A percentile compares a stretch with the other conserved stretches of the same genome.
These are phyloP conservation scores for Aspergillus udagawae DNA, from an alignment of 2,329 filamentous ascomycete species.

Conservation along the genomic window DNA sequence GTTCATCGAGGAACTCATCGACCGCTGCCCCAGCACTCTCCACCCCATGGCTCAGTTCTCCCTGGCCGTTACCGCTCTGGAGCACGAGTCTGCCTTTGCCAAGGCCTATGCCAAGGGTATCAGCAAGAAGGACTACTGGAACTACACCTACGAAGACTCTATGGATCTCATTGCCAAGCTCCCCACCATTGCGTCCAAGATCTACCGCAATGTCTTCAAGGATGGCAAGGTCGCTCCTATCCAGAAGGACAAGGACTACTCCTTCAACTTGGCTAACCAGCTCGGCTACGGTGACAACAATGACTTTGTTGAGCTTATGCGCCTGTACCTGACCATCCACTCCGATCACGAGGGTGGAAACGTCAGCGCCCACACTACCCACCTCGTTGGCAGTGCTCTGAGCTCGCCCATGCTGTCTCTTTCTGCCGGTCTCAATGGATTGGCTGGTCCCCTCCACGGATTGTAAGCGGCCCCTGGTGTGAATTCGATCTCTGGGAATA, in stretches of 20 bases:
- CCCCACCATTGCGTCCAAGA: slow-evolving; percentile 93
- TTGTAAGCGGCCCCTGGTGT: slow-evolving; percentile 46
- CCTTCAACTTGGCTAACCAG: slow-evolving; percentile 99
- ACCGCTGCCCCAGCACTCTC: slow-evolving; percentile 97
- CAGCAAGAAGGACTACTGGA: slow-evolving; percentile 99
- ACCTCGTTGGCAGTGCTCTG: slow-evolving; percentile 93
- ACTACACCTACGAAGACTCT: slow-evolving; percentile 98
- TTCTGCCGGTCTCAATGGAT: slow-evolving; percentile 93
- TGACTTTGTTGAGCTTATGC: slow-evolving; percentile 97
- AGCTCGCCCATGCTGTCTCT: slow-evolving; percentile 97
- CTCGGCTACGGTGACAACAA: slow-evolving; percentile 92
- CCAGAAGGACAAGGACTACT: slow-evolving; percentile 99
- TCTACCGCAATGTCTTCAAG: slow-evolving; percentile 99
- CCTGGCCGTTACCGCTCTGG: slow-evolving; percentile 92
- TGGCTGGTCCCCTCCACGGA: slow-evolving; percentile 96
- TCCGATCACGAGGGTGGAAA: slow-evolving; percentile 99
- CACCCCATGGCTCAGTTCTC: slow-evolving; percentile 99
- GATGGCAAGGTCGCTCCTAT: slow-evolving; percentile 94
- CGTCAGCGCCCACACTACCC: slow-evolving; percentile 96
- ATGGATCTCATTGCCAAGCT: slow-evolving; percentile 99
- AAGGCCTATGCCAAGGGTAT: slow-evolving; percentile 99
- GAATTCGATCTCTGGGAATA: not conserved
- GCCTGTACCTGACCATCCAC: slow-evolving; percentile 99
- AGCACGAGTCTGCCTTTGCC: slow-evolving; percentile 96
- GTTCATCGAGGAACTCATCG: slow-evolving; percentile 98